These are phyloP conservation scores for Sporobolus alterniflorus DNA, from an alignment of 202 grass and related monocot genomes.

Conservation along the genomic window DNA sequence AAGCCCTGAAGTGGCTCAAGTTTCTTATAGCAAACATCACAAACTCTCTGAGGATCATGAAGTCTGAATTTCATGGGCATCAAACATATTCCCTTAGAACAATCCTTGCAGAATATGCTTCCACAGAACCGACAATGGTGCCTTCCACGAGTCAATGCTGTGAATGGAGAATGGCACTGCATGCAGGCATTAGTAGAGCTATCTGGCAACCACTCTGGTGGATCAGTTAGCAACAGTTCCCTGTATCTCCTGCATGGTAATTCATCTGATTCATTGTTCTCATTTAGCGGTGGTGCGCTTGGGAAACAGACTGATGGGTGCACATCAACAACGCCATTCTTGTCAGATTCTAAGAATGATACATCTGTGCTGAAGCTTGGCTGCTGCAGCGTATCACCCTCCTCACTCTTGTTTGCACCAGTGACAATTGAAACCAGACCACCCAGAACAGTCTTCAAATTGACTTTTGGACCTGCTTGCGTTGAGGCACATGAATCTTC, in stretches of 20 bases:
- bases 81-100: conserved; percentile 72
- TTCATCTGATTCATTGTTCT: conserved; percentile 59
- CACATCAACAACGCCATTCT: conserved; percentile 47
- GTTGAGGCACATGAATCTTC: conserved; percentile 35
- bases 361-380: conserved; percentile 39
- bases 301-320: conserved; percentile 75
- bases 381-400: conserved; percentile 18
- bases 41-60: conserved; percentile 79
- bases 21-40: conserved; percentile 73
- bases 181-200: conserved; percentile 56
- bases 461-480: conserved; percentile 45
- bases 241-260: conserved; percentile 61
- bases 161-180: conserved; percentile 68
- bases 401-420: conserved; percentile 34
- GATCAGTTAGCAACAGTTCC: conserved; percentile 61
- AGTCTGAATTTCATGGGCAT: conserved; percentile 77
- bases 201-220: conserved; percentile 82
- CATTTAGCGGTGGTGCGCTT: conserved; percentile 67
- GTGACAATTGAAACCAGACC: conserved; percentile 61
- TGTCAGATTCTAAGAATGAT: conserved; percentile 64
- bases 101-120: conserved; percentile 68
- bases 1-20: conserved; percentile 75
- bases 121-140: conserved; percentile 93
- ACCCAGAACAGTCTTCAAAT: conserved; percentile 64
- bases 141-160: conserved; percentile 68